Conservation (phyloP, 805 yeast genomes). For the Saturnispora sekii region DNA sequence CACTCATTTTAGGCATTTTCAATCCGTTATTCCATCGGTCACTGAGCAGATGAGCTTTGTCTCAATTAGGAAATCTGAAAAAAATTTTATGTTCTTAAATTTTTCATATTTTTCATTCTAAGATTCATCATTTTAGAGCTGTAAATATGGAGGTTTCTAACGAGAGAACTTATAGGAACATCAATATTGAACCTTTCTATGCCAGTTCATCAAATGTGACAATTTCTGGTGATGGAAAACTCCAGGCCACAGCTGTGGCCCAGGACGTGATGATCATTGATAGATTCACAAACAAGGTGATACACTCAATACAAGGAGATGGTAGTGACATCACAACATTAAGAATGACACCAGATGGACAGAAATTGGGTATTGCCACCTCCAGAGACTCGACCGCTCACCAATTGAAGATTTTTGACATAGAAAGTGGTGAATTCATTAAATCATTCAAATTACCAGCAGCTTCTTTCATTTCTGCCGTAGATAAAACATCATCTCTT, state of each 20-base stretch:
- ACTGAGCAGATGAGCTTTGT: not conserved
- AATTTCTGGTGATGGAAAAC: conserved; percentile 47
- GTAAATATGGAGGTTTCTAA: conserved; percentile 12
- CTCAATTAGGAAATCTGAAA: conserved; percentile 2
- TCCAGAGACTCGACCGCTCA: conserved; percentile 47
- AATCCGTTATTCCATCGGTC: too few species aligned
- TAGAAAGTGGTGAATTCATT: conserved; percentile 31
- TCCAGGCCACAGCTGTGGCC: conserved; percentile 70
- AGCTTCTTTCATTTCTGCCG: conserved; percentile 70
- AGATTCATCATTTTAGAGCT: too few species aligned
- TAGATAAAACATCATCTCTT: conserved; percentile 73
- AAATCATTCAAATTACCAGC: conserved; percentile 57
- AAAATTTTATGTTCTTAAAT: conserved; percentile 1
- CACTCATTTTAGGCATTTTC: too few species aligned
- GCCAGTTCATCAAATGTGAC: conserved; percentile 76
- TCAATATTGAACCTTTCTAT: conserved; percentile 69
- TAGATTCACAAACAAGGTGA: conserved; percentile 42
- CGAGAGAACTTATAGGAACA: conserved; percentile 28
- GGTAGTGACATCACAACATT: conserved; percentile 72
- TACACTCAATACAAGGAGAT: conserved; percentile 71
- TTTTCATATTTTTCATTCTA: conserved; percentile 4
- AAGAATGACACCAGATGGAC: conserved; percentile 68
- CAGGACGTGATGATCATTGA: conserved; percentile 71
- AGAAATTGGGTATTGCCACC: conserved; percentile 59
- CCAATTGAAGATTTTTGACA: conserved; percentile 57